Evolutionary conservation across 2,329 filamentous ascomycete genomes (phyloP), one percentile per base, ranked within the genome.

Genomic region (Trichoderma endophyticum): DNA sequence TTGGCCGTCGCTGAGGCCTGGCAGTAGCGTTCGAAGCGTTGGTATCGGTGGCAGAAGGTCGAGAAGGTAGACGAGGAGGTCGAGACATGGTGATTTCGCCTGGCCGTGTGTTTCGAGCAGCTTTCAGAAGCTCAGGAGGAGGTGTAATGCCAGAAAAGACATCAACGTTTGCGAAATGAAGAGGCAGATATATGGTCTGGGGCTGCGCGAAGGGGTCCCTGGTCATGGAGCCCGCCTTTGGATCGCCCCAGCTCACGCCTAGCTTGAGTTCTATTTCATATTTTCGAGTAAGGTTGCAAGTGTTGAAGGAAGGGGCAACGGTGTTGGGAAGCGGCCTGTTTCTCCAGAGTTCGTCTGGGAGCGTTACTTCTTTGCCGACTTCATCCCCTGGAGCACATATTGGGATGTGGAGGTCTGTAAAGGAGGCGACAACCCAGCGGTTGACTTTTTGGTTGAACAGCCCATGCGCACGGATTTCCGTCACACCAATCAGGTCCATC

Each of bases 91-190:
- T 83, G 76, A 76, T 83, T 77, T 73, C 83, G 78, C 75, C 83
- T 3, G 83, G 84, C 15, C 84, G 79, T 2, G 75, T 78, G 48
- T 76, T 77, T 73, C 75, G 76, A 74, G 79, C 77, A 57, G 92
- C 90, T 72, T 92, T 86, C 24, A 97, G 83, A 6, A 98, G 89
- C 62, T 92, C 90, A 26, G 88, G 83, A 1, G 95, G 94, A 14
- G 96, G 95, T 26, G 89, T 87, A 75, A 98, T 94, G 75, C 96
- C 96, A 1, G 95, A 97, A 81, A 89, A 98, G 18, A 99, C 89
- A 70, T 94, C 88, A 65, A 97, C 87, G 39, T 83, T 81, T 61
- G 91, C 89, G 77, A 98, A 91, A 73, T 91, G 88, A 21, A 99
- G 85, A 5, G 95, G 93, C 3, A 97, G 86, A 71, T 92, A 88